Conservation (phyloP, 1,284 basidiomycete genomes). For the Ganoderma lucidum region DNA sequence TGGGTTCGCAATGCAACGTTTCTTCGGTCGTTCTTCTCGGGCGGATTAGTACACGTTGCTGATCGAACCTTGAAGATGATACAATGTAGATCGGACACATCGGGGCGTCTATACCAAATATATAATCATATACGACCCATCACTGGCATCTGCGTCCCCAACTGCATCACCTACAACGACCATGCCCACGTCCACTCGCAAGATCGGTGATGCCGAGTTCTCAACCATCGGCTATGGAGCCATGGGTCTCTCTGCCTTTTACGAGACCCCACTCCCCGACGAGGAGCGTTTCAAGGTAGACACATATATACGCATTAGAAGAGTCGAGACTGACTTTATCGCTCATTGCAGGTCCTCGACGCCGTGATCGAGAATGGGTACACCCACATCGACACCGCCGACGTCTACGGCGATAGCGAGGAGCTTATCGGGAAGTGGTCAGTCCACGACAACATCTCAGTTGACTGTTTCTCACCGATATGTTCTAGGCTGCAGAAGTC, state of each 20-base stretch:
- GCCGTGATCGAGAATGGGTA: constrained; percentile 39
- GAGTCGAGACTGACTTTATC: background rate
- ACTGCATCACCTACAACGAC: background rate
- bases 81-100: background rate
- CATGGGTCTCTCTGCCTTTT: constrained; percentile 40
- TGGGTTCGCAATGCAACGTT: background rate
- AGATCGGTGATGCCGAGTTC: constrained; percentile 28
- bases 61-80: background rate
- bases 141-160: background rate
- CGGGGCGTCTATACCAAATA: background rate
- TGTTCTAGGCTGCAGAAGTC: constrained; percentile 33
- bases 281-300: constrained; percentile 40
- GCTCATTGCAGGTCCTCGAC: constrained; percentile 37
- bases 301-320: background rate
- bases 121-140: background rate
- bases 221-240: constrained; percentile 40
- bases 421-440: constrained; percentile 43
- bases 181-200: background rate
- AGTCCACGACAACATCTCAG: constrained; percentile 2
- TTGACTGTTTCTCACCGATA: background rate
- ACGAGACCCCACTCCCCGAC: constrained; percentile 30
- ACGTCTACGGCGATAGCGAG: constrained; percentile 43
- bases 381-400: constrained; percentile 43
- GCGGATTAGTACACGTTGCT: background rate
- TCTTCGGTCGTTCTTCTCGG: background rate